Evolutionary conservation across 345 rosid genomes (phyloP), one percentile per base, ranked within the genome.

Genomic region (Litchi chinensis): DNA sequence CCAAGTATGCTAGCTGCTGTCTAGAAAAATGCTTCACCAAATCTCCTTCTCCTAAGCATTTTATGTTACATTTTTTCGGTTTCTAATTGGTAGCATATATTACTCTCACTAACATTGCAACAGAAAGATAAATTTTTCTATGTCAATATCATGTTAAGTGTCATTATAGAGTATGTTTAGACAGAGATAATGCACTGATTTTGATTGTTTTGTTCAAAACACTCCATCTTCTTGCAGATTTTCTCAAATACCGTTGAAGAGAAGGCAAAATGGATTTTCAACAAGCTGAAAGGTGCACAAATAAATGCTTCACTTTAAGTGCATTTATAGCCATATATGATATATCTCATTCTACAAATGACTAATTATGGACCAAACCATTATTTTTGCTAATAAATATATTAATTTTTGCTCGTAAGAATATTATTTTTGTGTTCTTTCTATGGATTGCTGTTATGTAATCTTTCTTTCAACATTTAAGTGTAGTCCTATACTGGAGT

Each of bases 221-320:
- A 39, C 60, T 62, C 67, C 63, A 73, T 56, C 26, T 56, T 68
- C 48, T 79, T 79, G 79, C 94, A 96, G 99, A 86, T 89, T 69
- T 82, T 96, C 86, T 96, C 99, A 24, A 91, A 66, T 76, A 89
- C 98, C 9, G 97, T 96, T 69, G 98, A 95, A 87, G 98, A 96
- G 88, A 94, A 96, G 85, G 98, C 98, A 19, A 96, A 90, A 87
- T 94, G 98, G 99, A 76, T 96, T 75, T 93, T 96, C 89, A 94
- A 91, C 94, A 95, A 92, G 89, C 91, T 95, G 74, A 95, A 93
- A 91, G 98, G 98, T 95, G 79, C 10, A 26, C 13, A 68, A 39
- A 37, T 57, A 28, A 60, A n/a, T 60, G 28, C 54, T 67, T 71
- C 22, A 18, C 70, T 72, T 71, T 15, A 32, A 32, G 24, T 77